Percentiles rank a stretch among this genome's conserved stretches.
These are phyloP conservation scores for Aspergillus funiculosus DNA, from an alignment of 495 filamentous ascomycete species.

Conservation along the genomic window DNA sequence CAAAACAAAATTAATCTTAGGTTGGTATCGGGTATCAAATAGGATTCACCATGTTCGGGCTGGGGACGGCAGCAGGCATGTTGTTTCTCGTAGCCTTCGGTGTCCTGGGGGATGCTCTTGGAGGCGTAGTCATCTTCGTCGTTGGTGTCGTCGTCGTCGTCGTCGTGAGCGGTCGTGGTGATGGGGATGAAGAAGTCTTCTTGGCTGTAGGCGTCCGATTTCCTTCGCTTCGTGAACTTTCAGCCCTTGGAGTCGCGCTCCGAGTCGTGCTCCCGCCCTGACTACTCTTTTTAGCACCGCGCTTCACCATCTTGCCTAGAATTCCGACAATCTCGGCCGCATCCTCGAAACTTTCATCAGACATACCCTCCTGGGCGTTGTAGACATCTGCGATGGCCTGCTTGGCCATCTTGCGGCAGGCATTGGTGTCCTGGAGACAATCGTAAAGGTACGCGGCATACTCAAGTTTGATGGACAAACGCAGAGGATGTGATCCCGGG, in stretches of 20 bases:
- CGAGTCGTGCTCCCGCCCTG: conserved; percentile 28
- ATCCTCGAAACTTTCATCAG: conserved; percentile 81
- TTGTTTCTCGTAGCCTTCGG: conserved; percentile 2
- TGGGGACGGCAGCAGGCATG: conserved; percentile 29
- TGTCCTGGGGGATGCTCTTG: conserved; percentile 12
- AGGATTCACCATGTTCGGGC: conserved; percentile 40
- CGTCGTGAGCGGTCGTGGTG: no score
- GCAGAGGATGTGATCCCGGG: conserved; percentile 82
- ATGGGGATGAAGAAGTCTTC: conserved; percentile 5
- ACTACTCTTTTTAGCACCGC: conserved; percentile 42
- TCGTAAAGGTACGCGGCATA: conserved; percentile 94
- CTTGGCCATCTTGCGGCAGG: conserved; percentile 68
- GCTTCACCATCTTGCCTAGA: conserved; percentile 71
- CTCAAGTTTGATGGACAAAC: conserved; percentile 86
- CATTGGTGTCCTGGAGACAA: conserved; percentile 74
- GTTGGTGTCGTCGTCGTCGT: conserved; percentile 12
- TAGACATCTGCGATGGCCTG: conserved; percentile 86
- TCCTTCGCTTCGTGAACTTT: conserved; percentile 30
- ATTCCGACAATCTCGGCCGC: conserved; percentile 69
- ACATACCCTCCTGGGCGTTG: conserved; percentile 82
- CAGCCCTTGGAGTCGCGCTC: conserved; percentile 24
- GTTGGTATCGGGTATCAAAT: conserved; percentile 24
- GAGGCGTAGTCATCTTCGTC: no score
- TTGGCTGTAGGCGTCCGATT: conserved; percentile 23
- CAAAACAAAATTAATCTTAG: not conserved